A percentile compares a stretch with the other conserved stretches of the same genome.
phyloP scores from a whole-genome alignment of 1,139 yeast genomes.

The Eremothecium coryli region DNA sequence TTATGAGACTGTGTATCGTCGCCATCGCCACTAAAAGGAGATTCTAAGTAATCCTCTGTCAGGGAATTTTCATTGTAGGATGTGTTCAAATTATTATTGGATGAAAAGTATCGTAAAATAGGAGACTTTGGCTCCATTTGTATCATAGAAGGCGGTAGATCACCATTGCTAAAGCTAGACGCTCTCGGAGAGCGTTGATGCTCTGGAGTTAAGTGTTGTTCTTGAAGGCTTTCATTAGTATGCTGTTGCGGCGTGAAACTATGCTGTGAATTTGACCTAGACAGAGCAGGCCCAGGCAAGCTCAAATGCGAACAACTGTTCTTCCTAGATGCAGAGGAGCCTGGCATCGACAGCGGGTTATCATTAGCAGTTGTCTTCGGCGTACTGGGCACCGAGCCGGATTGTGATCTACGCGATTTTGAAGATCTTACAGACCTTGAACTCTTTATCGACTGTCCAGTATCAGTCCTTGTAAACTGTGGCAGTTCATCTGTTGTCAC shows the following conservation, averaged over 20 bases:
- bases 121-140: conserved; percentile 63
- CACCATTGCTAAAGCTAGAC: conserved; percentile 15
- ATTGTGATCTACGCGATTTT: conserved; percentile 14
- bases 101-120: conserved; percentile 38
- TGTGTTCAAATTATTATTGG: conserved; percentile 16
- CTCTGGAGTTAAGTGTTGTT: conserved; percentile 7
- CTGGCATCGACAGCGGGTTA: conserved; percentile 5
- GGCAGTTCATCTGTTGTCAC: conserved; percentile 27
- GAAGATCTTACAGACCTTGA: conserved; percentile 33
- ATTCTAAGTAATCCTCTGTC: conserved; percentile 25
- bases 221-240: conserved; percentile 7
- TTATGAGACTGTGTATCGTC: conserved; percentile 11
- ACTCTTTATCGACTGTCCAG: conserved; percentile 15
- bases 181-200: conserved; percentile 7
- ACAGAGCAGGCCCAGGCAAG: conserved; percentile 10
- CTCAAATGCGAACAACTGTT: conserved; percentile 8
- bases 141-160: conserved; percentile 60
- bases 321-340: conserved; percentile 9
- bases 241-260: conserved; percentile 5
- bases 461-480: conserved; percentile 13
- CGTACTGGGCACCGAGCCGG: conserved; percentile 10
- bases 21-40: conserved; percentile 5
- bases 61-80: conserved; percentile 27
- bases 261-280: conserved; percentile 6
- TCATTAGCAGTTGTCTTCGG: conserved; percentile 7